Evolutionary conservation across 2,329 filamentous ascomycete genomes (phyloP).

Genomic region (Diaporthe sp.): DNA sequence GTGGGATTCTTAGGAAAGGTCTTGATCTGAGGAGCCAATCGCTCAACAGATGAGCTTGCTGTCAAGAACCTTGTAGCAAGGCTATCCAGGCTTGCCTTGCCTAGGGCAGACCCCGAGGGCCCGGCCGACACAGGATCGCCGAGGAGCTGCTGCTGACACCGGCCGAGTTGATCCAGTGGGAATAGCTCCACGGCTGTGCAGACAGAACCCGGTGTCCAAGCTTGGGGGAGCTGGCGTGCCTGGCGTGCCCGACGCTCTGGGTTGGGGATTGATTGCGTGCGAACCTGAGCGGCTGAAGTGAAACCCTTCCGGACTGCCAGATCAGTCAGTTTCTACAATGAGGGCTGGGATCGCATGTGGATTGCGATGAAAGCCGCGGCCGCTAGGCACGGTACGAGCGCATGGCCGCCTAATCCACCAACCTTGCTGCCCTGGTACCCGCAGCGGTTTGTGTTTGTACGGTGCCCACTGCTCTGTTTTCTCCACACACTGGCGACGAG

Average conservation of each 20-base stretch:
- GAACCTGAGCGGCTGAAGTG: conserved; percentile 3
- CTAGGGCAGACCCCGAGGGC: conserved; percentile 23
- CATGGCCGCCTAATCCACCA: conserved; percentile 22
- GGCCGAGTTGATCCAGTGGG: conserved; percentile 23
- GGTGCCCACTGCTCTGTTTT: conserved; percentile 14
- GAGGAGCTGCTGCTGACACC: conserved; percentile 25
- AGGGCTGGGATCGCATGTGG: conserved; percentile 9
- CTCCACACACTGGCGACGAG: conserved; percentile 24
- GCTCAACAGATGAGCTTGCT: conserved; percentile 33
- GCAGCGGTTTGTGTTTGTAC: conserved; percentile 18
- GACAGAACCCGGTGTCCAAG: conserved; percentile 3
- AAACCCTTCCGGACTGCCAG: conserved; percentile 24
- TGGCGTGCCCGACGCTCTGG: conserved; percentile 5
- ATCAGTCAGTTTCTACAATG: conserved; percentile 29
- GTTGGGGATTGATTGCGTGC: background rate
- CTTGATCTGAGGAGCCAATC: conserved; percentile 37
- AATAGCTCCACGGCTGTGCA: background rate
- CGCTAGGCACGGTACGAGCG: conserved; percentile 33
- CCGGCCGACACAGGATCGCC: conserved; percentile 32
- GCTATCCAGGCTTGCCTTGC: conserved; percentile 28
- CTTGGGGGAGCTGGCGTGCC: background rate
- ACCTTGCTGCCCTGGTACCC: conserved; percentile 1
- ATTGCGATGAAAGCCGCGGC: conserved; percentile 30
- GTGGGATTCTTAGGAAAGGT: conserved; percentile 15
- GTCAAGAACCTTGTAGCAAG: conserved; percentile 32